A percentile compares a stretch with the other conserved stretches of the same genome.
Conservation (phyloP, 1,139 yeast species). For the Geotrichum candidum region DNA sequence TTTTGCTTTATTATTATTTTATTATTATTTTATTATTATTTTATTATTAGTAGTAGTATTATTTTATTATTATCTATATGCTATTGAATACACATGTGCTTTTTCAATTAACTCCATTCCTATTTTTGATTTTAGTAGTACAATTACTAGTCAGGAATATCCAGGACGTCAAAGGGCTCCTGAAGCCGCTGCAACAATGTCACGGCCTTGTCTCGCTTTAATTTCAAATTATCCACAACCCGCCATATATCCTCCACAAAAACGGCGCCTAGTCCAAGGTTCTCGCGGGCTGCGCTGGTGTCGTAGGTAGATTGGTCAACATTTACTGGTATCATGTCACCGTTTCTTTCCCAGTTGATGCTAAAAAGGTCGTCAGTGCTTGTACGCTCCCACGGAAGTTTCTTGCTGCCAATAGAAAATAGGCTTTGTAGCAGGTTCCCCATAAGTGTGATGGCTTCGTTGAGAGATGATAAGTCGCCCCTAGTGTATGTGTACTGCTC, state of each 20-base stretch:
- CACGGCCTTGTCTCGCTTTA: background rate
- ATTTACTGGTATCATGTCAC: background rate
- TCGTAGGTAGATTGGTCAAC: background rate
- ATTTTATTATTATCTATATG: background rate
- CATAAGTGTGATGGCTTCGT: slow-evolving; percentile 36
- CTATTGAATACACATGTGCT: background rate
- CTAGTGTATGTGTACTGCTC: slow-evolving; percentile 45
- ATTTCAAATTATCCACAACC: background rate
- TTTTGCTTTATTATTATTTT: too few relatives aligned
- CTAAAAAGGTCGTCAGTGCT: background rate
- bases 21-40: background rate
- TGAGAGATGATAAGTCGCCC: slow-evolving; percentile 38
- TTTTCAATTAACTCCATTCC: background rate
- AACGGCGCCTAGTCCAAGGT: background rate
- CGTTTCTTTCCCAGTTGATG: background rate
- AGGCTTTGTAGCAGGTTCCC: slow-evolving; percentile 21
- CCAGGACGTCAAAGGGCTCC: slow-evolving; percentile 6
- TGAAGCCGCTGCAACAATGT: background rate
- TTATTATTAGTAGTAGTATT: background rate
- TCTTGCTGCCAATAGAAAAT: slow-evolving; percentile 5
- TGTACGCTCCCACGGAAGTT: slow-evolving; percentile 11
- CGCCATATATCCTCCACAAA: background rate
- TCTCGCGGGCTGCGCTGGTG: background rate
- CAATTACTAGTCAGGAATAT: background rate
- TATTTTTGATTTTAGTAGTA: background rate